Percentiles rank a stretch among this genome's conserved stretches.
phyloP scores from a whole-genome alignment of 768 basidiomycete genomes.

The Hygrocybe coccinea region DNA sequence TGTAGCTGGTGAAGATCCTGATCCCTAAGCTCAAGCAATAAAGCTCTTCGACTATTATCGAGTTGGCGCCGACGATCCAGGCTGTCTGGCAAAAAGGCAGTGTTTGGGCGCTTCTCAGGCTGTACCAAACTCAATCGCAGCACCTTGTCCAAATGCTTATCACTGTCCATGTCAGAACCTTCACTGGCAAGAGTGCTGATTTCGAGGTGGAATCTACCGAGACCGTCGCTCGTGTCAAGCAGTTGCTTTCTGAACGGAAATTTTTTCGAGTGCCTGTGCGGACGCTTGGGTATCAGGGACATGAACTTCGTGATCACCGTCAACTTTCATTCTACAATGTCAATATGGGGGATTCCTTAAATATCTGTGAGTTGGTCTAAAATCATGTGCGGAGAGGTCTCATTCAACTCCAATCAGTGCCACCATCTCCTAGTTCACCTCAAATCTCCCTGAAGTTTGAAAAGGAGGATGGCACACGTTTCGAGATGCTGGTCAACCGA shows the following conservation, averaged over 20 bases:
- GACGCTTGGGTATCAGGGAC: conserved; percentile 4
- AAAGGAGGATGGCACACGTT: neutral
- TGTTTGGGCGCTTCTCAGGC: too few species aligned
- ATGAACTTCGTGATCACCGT: conserved; percentile 10
- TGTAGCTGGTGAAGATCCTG: too few species aligned
- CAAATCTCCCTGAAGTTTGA: neutral
- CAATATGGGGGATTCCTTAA: neutral
- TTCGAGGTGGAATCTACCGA: neutral
- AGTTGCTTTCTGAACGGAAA: neutral
- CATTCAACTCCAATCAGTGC: conserved; percentile 2
- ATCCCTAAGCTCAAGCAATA: too few species aligned
- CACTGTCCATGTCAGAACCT: conserved; percentile 3
- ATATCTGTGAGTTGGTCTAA: conserved; percentile 7
- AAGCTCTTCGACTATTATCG: too few species aligned
- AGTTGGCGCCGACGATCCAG: too few species aligned
- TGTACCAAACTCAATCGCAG: too few species aligned
- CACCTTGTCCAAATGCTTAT: neutral
- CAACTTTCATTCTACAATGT: conserved; percentile 8
- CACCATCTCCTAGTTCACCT: conserved; percentile 1
- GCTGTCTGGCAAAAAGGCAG: too few species aligned
- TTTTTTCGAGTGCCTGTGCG: neutral
- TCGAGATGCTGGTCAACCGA: neutral
- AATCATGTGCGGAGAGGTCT: neutral
- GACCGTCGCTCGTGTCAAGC: neutral
- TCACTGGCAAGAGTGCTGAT: conserved; percentile 1